These are phyloP conservation scores for Hericium rajendrae DNA, from an alignment of 768 basidiomycete species.

Conservation along the genomic window DNA sequence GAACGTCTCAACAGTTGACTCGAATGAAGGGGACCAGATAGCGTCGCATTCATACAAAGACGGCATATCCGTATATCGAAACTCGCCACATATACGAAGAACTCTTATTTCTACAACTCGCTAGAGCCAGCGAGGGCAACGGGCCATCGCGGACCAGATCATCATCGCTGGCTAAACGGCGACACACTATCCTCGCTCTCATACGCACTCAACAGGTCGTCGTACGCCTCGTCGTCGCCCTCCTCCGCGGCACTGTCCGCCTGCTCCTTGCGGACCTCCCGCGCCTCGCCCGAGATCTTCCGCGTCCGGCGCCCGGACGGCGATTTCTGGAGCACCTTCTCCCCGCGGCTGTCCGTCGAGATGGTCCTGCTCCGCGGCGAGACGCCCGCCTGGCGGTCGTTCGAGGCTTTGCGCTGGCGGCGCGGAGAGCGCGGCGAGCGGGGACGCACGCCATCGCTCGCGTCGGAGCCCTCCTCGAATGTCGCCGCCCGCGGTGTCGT, in stretches of 20 bases:
- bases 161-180: no score
- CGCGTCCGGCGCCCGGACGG: conserved; percentile 13
- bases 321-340: neutral
- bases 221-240: conserved; percentile 69
- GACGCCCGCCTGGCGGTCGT: conserved; percentile 11
- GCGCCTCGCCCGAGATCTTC: conserved; percentile 20
- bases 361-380: conserved; percentile 14
- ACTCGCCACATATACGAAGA: no score
- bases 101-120: no score
- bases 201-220: conserved; percentile 70
- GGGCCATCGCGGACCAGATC: no score
- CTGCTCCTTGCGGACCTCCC: conserved; percentile 18
- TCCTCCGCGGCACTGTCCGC: conserved; percentile 61
- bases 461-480: conserved; percentile 28
- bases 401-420: conserved; percentile 21
- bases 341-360: conserved; percentile 5
- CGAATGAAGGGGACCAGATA: no score
- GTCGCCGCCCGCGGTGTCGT: conserved; percentile 48
- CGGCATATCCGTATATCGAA: no score
- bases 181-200: conserved; percentile 55
- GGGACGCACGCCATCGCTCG: conserved; percentile 9
- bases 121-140: no score
- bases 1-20: no score
- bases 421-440: conserved; percentile 19
- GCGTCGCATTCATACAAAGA: no score